These are phyloP conservation scores for Pelargonium nanum DNA, from an alignment of 345 rosid species.

Conservation along the genomic window DNA sequence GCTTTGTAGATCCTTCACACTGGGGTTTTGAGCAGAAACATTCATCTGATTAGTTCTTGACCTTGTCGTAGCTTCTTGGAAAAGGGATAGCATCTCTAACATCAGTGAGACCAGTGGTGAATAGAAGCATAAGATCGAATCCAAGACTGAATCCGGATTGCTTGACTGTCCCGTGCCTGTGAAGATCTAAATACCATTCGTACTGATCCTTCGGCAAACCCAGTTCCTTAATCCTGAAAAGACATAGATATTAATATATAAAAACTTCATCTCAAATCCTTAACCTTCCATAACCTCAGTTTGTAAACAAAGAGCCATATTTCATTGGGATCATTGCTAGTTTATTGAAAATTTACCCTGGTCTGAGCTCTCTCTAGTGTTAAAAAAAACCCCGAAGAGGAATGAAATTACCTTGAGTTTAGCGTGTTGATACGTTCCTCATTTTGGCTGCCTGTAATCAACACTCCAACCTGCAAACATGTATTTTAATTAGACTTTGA, in stretches of 20 bases:
- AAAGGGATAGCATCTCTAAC: conserved; percentile 78
- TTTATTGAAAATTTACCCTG: too few species aligned
- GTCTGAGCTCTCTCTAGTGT: too few species aligned
- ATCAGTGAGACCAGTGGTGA: conserved; percentile 56
- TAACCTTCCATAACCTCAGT: not conserved
- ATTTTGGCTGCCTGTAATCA: conserved; percentile 68
- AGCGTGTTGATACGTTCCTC: conserved; percentile 60
- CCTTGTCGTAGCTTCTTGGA: conserved; percentile 51
- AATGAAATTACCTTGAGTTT: conserved; percentile 29
- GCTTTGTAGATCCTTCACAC: not conserved
- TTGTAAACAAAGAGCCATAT: too few species aligned
- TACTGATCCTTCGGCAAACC: conserved; percentile 42
- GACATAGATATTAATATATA: not conserved
- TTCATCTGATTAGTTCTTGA: conserved; percentile 22
- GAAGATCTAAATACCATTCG: conserved; percentile 78
- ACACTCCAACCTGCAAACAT: conserved; percentile 49
- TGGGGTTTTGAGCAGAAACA: not conserved
- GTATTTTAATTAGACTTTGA: too few species aligned
- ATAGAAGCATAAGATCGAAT: conserved; percentile 67
- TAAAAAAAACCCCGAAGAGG: not conserved
- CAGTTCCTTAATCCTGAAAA: conserved; percentile 42
- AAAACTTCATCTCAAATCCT: not conserved
- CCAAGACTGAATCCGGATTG: conserved; percentile 66
- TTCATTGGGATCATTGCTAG: not conserved
- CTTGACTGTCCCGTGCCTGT: conserved; percentile 66